A percentile compares a stretch with the other conserved stretches of the same genome.
Evolutionary conservation across 345 rosid species (phyloP).

Genomic region (Ceriops tagal): DNA sequence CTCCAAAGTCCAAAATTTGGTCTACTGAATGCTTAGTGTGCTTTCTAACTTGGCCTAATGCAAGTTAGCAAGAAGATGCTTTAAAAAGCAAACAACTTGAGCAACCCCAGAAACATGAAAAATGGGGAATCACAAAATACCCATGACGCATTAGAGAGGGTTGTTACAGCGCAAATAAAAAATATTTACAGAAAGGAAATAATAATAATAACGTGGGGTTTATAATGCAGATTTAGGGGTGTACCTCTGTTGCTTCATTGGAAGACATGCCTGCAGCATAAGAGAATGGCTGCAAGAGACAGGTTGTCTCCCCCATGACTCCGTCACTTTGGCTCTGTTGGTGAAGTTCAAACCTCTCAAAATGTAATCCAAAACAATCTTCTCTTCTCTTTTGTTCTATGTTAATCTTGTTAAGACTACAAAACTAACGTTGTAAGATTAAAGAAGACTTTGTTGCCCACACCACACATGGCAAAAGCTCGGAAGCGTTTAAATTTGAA

Average conservation of each 20-base stretch:
- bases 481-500: slow-evolving; percentile 20
- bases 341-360: not conserved
- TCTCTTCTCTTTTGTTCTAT: slow-evolving; percentile 1
- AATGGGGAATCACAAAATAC: not conserved
- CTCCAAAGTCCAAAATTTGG: not conserved
- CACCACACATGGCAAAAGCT: not conserved
- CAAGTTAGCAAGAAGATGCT: too few species aligned
- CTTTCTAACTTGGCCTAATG: too few species aligned
- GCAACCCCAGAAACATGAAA: not conserved
- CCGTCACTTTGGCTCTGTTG: not conserved
- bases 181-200: not conserved
- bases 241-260: slow-evolving; percentile 26
- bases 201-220: not conserved
- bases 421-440: not conserved
- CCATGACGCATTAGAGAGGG: not conserved
- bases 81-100: too few species aligned
- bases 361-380: slow-evolving; percentile 3
- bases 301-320: slow-evolving; percentile 27
- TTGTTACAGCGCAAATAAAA: not conserved
- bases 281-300: slow-evolving; percentile 34
- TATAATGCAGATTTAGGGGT: not conserved
- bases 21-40: too few species aligned
- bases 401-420: not conserved
- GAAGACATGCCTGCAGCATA: slow-evolving; percentile 27
- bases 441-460: too few species aligned